These are phyloP conservation scores for Alternaria postmessia DNA, from an alignment of 2,329 filamentous ascomycete genomes.

Conservation along the genomic window DNA sequence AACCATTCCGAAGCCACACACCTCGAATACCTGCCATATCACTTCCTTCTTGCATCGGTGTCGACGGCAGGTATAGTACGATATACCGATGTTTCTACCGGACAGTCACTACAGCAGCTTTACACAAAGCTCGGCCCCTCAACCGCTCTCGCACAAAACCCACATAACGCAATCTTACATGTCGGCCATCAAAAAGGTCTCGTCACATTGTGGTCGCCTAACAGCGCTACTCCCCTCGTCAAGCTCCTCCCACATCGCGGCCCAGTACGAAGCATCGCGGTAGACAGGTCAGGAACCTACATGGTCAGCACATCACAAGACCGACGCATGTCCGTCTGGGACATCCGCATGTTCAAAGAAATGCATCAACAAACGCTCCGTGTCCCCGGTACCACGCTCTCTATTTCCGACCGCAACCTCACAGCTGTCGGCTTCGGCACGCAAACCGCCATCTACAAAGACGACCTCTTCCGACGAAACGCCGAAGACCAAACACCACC, in stretches of 20 bases:
- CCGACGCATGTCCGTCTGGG: conserved; percentile 92
- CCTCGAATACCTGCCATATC: conserved; percentile 95
- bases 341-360: conserved; percentile 91
- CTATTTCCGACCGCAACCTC: conserved; percentile 87
- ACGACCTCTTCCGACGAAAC: conserved; percentile 79
- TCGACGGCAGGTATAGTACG: conserved; percentile 79
- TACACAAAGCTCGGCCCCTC: conserved; percentile 85
- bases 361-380: conserved; percentile 83
- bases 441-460: conserved; percentile 85
- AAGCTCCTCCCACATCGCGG: conserved; percentile 91
- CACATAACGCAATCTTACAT: conserved; percentile 89
- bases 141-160: conserved; percentile 85
- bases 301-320: conserved; percentile 96
- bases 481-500: conserved; percentile 73
- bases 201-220: conserved; percentile 95
- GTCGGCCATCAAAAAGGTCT: conserved; percentile 94
- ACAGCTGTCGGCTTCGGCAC: conserved; percentile 93
- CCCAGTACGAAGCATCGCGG: conserved; percentile 82
- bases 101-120: conserved; percentile 84
- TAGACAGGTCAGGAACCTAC: conserved; percentile 90
- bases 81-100: conserved; percentile 97
- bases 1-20: conserved; percentile 91
- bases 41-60: conserved; percentile 90
- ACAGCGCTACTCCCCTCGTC: conserved; percentile 83
- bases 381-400: conserved; percentile 80